Base-by-base conservation (phyloP, 257 asterid genomes). In the Ballota nigra region DNA sequence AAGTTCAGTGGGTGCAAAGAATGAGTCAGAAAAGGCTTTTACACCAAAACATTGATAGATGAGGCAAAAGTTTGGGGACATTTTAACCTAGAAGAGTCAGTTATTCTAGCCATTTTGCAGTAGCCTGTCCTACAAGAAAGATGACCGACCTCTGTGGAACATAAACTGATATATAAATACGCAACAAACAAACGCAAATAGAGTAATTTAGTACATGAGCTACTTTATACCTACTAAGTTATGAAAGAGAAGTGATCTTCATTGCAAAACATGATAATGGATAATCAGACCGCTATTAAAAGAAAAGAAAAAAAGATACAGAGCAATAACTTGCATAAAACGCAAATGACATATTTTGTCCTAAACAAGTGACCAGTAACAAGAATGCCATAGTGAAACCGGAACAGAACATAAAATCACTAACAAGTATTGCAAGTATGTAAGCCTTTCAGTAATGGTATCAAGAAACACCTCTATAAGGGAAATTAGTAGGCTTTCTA, bases 401-500 rank as follows among this genome's bases (percentile, higher is more conserved):
- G 12, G 55, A 71, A 52, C 41, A 6, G 22, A 40, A 10, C 22
- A 47, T 22, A 47, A 28, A 66, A 43, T 79, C 76, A 53, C 31
- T 24, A 26, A 11, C 63, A 33, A 66, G 77, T 34, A 64, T 23
- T n/a, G 24, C 62, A 61, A 38, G 66, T 68, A 51, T 41, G 63
- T 55, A 69, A 66, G 53, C 45, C 31, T 62, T 69, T 63, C 6
- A 60, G 76, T 43, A 51, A 58, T 12, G 20, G 63, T 31, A 66
- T 64, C 66, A 68, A 63, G 69, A 53, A 55, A 47, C 64, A 76
- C 57, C 63, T 52, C 71, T 51, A 51, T 56, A 57, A 19, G 74
- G 68, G 63, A 77, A 36, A 20, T 36, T 67, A 55, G 55, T 56
- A 51, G 73, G 53, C 24, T 64, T 75, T 53, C 74, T 66, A 66